Percentiles rank a stretch among this genome's conserved stretches.
These are phyloP conservation scores for Trypanosoma melophagium DNA, from an alignment of 208 protist genomes.

Conservation along the genomic window DNA sequence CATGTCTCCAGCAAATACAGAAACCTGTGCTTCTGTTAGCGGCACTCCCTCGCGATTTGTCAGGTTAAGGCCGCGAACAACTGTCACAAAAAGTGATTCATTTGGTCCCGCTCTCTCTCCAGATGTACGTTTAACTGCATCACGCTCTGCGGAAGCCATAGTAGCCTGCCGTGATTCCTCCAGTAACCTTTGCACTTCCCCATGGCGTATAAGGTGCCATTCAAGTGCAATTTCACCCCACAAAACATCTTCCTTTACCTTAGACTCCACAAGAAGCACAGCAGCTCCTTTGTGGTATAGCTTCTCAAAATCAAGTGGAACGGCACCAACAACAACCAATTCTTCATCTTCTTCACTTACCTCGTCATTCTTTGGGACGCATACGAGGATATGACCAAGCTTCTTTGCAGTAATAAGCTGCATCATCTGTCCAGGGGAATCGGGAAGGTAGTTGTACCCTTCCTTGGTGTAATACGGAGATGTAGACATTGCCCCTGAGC, in stretches of 20 bases:
- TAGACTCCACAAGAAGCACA: constrained; percentile 86
- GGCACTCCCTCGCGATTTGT: constrained; percentile 37
- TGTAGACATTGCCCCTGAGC: constrained; percentile 42
- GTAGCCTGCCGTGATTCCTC: constrained; percentile 31
- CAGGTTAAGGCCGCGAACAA: constrained; percentile 79
- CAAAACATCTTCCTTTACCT: constrained; percentile 80
- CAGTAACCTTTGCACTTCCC: constrained; percentile 39
- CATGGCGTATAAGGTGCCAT: constrained; percentile 42
- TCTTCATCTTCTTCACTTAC: constrained; percentile 62
- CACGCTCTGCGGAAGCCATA: constrained; percentile 17
- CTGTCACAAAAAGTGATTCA: constrained; percentile 78
- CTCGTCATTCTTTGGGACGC: constrained; percentile 72
- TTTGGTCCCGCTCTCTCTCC: constrained; percentile 7
- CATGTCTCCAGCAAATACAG: constrained; percentile 68
- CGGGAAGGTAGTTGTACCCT: constrained; percentile 83
- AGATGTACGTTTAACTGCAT: background rate
- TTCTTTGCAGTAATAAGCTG: constrained; percentile 87
- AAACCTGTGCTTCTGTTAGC: constrained; percentile 49
- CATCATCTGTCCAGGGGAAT: constrained; percentile 78
- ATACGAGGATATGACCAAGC: constrained; percentile 85
- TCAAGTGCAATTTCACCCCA: constrained; percentile 88
- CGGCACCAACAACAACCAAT: constrained; percentile 84
- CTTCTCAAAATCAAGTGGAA: constrained; percentile 83
- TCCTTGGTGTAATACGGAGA: constrained; percentile 79
- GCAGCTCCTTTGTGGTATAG: constrained; percentile 77